Conservation (phyloP, 768 basidiomycete species). For the Lentinula guzmanii region DNA sequence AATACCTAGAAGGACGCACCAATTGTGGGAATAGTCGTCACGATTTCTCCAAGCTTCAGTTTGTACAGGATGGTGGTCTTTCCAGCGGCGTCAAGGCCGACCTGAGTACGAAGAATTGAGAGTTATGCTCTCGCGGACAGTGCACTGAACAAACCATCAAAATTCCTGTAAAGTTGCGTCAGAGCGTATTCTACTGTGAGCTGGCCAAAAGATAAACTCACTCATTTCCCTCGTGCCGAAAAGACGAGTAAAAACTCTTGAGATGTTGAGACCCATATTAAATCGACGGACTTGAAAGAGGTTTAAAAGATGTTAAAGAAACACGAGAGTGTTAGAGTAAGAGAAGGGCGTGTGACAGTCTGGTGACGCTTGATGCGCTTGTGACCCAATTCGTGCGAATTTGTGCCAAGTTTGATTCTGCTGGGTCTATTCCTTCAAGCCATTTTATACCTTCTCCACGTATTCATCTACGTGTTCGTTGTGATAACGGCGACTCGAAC, state of each 20-base stretch:
- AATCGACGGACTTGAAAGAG: conserved; percentile 20
- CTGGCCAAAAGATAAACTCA: conserved; percentile 42
- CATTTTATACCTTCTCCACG: conserved; percentile 8
- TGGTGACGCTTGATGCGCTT: not conserved
- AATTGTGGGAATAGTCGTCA: conserved; percentile 99
- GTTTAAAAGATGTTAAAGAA: conserved; percentile 13
- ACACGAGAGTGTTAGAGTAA: conserved; percentile 20
- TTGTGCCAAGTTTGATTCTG: not conserved
- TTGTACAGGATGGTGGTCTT: conserved; percentile 99
- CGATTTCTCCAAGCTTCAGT: conserved; percentile 99
- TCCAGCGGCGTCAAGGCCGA: conserved; percentile 98
- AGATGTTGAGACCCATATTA: conserved; percentile 77
- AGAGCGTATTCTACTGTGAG: conserved; percentile 20
- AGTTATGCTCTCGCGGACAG: not conserved
- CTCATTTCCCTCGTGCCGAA: conserved; percentile 99
- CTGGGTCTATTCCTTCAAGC: not conserved
- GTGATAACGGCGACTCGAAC: not conserved
- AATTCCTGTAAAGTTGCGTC: conserved; percentile 62
- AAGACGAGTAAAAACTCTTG: conserved; percentile 70
- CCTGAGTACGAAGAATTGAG: conserved; percentile 36
- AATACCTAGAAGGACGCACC: conserved; percentile 40
- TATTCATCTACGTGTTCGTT: not conserved
- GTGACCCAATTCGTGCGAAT: not conserved
- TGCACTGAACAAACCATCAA: conserved; percentile 64
- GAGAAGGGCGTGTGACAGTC: not conserved